These are phyloP conservation scores for Trichoderma oligosporum DNA, from an alignment of 2,329 filamentous ascomycete species.

Conservation along the genomic window DNA sequence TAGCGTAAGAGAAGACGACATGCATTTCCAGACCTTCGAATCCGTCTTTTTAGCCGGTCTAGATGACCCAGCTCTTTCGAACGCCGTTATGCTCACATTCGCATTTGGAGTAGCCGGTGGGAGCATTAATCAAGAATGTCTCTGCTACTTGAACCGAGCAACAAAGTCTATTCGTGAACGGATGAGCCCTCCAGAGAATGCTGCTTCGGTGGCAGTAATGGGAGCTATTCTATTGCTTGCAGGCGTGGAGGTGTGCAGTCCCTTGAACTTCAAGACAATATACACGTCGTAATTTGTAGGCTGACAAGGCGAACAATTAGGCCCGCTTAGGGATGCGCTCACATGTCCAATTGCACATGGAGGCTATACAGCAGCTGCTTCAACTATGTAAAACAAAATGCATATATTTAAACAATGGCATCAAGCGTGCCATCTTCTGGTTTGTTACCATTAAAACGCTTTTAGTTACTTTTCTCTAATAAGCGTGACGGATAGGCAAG, in stretches of 20 bases:
- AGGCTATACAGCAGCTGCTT: not conserved
- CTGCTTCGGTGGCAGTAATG: not conserved
- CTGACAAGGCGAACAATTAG: not conserved
- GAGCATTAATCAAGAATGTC: not conserved
- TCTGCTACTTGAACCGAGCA: not conserved
- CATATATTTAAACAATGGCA: not conserved
- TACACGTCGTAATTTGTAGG: not conserved
- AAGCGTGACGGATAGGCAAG: not conserved
- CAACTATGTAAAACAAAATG: not conserved
- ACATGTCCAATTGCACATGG: not conserved
- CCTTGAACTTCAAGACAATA: not conserved
- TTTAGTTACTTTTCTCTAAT: not conserved
- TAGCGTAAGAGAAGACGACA: not conserved
- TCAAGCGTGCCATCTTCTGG: not conserved
- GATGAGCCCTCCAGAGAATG: not conserved
- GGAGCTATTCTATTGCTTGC: not conserved
- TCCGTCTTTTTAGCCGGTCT: not conserved
- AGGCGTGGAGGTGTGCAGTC: not conserved
- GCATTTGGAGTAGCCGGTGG: not conserved
- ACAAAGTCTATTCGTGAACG: not conserved
- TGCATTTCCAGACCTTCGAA: not conserved
- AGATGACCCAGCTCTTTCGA: not conserved
- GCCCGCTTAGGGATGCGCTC: not conserved
- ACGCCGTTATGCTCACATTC: not conserved
- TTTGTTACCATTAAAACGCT: not conserved